Percentiles rank a stretch among this genome's conserved stretches.
These are phyloP conservation scores for Malassezia psittaci DNA, from an alignment of 1,284 basidiomycete species.

Conservation along the genomic window DNA sequence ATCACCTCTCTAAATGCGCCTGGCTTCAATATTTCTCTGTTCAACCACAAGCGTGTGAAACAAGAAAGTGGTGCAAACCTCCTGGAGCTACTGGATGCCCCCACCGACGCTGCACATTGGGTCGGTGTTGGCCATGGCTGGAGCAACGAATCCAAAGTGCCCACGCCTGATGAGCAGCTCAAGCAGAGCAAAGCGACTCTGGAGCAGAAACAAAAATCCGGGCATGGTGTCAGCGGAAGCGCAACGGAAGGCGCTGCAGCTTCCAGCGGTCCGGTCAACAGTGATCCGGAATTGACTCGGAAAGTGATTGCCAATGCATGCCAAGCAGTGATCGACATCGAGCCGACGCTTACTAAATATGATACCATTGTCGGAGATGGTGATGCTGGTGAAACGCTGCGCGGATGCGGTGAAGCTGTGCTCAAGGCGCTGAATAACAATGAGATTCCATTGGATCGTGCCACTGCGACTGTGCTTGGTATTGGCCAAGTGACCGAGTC, in stretches of 20 bases:
- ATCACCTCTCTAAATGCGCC: conserved; percentile 53
- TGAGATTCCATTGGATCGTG: conserved; percentile 34
- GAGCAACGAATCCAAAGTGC: conserved; percentile 29
- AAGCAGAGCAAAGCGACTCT: conserved; percentile 37
- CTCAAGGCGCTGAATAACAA: conserved; percentile 32
- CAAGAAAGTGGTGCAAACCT: conserved; percentile 45
- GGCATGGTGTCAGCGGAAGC: conserved; percentile 36
- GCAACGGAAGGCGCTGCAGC: conserved; percentile 24
- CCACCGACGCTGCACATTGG: conserved; percentile 50
- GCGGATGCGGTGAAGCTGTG: conserved; percentile 32
- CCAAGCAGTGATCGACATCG: conserved; percentile 47
- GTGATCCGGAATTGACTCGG: conserved; percentile 32
- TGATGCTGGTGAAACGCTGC: conserved; percentile 45
- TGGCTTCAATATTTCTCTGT: conserved; percentile 50
- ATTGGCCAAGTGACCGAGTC: conserved; percentile 43
- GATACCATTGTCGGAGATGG: conserved; percentile 50
- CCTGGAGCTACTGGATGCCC: conserved; percentile 50
- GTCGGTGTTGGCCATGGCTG: conserved; percentile 46
- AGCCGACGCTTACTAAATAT: conserved; percentile 51
- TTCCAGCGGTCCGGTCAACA: conserved; percentile 31
- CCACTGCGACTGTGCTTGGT: conserved; percentile 37
- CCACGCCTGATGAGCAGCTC: conserved; percentile 17
- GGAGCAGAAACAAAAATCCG: conserved; percentile 26
- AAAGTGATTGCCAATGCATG: conserved; percentile 47
- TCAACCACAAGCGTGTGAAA: conserved; percentile 50